Conservation (phyloP, 257 asterid genomes). For the Solanum virginianum region DNA sequence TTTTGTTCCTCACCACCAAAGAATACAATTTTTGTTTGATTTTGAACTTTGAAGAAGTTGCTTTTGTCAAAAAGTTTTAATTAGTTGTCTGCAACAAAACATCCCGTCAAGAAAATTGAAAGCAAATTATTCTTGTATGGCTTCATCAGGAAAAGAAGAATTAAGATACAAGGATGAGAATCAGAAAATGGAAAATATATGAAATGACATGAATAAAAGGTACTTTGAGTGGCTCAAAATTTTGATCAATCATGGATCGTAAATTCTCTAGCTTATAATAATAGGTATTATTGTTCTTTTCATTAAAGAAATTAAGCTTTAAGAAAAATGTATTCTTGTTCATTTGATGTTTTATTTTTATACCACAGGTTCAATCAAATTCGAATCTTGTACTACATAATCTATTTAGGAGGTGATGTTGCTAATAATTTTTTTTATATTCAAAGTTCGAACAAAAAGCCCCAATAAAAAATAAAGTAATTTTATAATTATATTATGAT, state of each 20-base stretch:
- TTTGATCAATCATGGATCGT: background rate
- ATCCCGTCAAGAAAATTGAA: background rate
- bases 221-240: background rate
- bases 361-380: too few species aligned
- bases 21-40: background rate
- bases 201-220: background rate
- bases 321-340: background rate
- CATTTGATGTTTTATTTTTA: too few species aligned
- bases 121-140: background rate
- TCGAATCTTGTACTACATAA: too few species aligned
- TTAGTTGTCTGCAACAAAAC: background rate
- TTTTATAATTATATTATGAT: too few species aligned
- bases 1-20: background rate
- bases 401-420: too few species aligned
- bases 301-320: background rate
- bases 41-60: background rate
- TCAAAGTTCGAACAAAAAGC: too few species aligned
- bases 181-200: background rate
- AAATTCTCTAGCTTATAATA: background rate
- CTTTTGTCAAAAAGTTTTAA: background rate
- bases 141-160: background rate
- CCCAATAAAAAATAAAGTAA: too few species aligned
- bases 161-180: background rate
- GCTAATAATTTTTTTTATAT: too few species aligned
- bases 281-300: background rate